phyloP scores from a whole-genome alignment of 2,329 filamentous ascomycete species.

The Uncinocarpus reesii region DNA sequence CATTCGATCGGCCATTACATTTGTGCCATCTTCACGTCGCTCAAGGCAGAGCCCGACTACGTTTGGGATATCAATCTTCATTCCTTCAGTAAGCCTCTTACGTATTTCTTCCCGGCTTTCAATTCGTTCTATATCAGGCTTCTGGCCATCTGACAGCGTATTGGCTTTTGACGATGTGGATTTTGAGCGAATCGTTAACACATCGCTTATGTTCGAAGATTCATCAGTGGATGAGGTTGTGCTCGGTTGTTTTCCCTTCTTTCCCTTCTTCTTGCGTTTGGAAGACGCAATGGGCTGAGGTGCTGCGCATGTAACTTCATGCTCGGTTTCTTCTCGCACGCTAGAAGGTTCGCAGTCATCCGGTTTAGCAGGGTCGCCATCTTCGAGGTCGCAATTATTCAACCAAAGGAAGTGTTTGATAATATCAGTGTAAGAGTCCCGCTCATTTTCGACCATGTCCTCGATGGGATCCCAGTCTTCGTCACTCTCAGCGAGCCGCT shows the following conservation, averaged over 20 bases:
- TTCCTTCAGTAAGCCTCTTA: slow-evolving; percentile 33
- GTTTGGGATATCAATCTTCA: slow-evolving; percentile 24
- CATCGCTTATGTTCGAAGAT: background rate
- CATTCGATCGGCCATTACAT: slow-evolving; percentile 25
- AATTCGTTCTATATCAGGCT: slow-evolving; percentile 33
- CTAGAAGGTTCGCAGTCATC: background rate
- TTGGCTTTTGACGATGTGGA: background rate
- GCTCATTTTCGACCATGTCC: slow-evolving; percentile 38
- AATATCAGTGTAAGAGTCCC: slow-evolving; percentile 37
- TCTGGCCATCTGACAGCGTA: slow-evolving; percentile 19
- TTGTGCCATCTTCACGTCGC: slow-evolving; percentile 26
- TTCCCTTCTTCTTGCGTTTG: slow-evolving; percentile 28
- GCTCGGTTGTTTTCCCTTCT: slow-evolving; percentile 16
- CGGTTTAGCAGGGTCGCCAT: background rate
- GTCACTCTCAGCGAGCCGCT: slow-evolving; percentile 32
- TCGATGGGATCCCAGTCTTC: slow-evolving; percentile 37
- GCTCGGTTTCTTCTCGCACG: background rate
- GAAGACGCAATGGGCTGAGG: slow-evolving; percentile 9
- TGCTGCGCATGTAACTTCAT: background rate
- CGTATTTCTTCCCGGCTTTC: slow-evolving; percentile 36
- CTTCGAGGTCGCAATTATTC: slow-evolving; percentile 16
- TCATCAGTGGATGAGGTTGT: background rate
- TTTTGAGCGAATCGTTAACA: background rate
- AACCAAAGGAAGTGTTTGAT: slow-evolving; percentile 41
- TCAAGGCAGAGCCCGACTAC: background rate